Percentiles rank a stretch among this genome's conserved stretches.
These are phyloP conservation scores for Dactylonectria estremocensis DNA, from an alignment of 2,329 filamentous ascomycete species.

Conservation along the genomic window DNA sequence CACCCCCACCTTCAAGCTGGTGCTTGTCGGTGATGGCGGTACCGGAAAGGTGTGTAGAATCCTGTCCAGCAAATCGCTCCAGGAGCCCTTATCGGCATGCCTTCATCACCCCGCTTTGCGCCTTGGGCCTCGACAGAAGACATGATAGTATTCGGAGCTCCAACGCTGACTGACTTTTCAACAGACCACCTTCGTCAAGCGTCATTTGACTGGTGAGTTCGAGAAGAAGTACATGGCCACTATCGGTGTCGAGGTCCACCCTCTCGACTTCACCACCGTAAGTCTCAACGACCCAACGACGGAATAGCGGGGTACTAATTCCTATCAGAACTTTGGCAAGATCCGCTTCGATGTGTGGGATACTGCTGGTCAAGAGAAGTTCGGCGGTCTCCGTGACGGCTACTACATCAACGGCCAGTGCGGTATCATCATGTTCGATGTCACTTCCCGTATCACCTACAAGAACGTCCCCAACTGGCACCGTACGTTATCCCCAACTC, in stretches of 20 bases:
- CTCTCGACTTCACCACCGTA: slow-evolving; percentile 98
- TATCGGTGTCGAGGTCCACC: too few relatives aligned
- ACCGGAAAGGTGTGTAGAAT: slow-evolving; percentile 87
- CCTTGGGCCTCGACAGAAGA: slow-evolving; percentile 31
- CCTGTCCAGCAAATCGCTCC: slow-evolving; percentile 37
- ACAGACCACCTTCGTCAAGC: slow-evolving; percentile 99
- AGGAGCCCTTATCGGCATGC: slow-evolving; percentile 41
- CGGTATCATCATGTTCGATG: too few relatives aligned
- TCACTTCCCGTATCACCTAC: too few relatives aligned
- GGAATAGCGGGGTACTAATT: slow-evolving; percentile 47
- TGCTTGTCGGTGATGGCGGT: slow-evolving; percentile 99
- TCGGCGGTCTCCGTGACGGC: too few relatives aligned
- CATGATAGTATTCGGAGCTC: slow-evolving; percentile 29
- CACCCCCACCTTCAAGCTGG: slow-evolving; percentile 96
- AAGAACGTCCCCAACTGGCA: too few relatives aligned
- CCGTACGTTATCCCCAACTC: too few relatives aligned
- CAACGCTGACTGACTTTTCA: slow-evolving; percentile 38
- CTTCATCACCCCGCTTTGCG: slow-evolving; percentile 43
- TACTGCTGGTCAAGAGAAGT: too few relatives aligned
- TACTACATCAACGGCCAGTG: too few relatives aligned
- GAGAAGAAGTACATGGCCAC: too few relatives aligned
- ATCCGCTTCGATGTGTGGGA: too few relatives aligned
- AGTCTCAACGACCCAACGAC: slow-evolving; percentile 60
- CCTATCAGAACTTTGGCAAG: too few relatives aligned
- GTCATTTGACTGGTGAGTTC: slow-evolving; percentile 98